A percentile compares a stretch with the other conserved stretches of the same genome.
phyloP scores from a whole-genome alignment of 2,329 filamentous ascomycete species.

The Neonectria punicea region DNA sequence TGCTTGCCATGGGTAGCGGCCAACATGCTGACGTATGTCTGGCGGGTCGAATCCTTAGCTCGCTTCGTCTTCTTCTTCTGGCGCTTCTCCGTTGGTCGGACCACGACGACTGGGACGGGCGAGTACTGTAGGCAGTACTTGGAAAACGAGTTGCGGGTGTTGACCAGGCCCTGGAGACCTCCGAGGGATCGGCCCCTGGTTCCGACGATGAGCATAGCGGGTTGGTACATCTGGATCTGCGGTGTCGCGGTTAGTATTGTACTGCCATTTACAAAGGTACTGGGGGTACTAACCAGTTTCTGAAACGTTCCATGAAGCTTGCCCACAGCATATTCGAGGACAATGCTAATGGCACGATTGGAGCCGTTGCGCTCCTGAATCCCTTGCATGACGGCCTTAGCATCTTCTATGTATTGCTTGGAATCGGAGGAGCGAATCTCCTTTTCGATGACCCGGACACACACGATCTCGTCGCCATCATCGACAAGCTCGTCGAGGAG shows the following conservation, averaged over 20 bases:
- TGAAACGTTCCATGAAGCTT: slow-evolving; percentile 93
- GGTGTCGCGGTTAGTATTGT: slow-evolving; percentile 21
- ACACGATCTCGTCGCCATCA: slow-evolving; percentile 93
- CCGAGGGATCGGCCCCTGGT: slow-evolving; percentile 86
- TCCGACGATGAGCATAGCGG: slow-evolving; percentile 89
- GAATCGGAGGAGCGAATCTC: slow-evolving; percentile 74
- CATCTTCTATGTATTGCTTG: slow-evolving; percentile 79
- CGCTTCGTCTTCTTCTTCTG: slow-evolving; percentile 91
- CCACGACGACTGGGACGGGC: slow-evolving; percentile 91
- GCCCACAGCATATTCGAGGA: slow-evolving; percentile 88
- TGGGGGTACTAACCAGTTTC: slow-evolving; percentile 72
- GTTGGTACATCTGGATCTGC: slow-evolving; percentile 91
- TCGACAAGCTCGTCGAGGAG: slow-evolving; percentile 91
- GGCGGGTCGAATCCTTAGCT: slow-evolving; percentile 77
- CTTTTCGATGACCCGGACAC: slow-evolving; percentile 87
- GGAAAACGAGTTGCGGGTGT: slow-evolving; percentile 82
- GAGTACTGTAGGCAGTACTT: slow-evolving; percentile 96
- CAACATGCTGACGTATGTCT: slow-evolving; percentile 82
- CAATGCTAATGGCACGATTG: slow-evolving; percentile 85
- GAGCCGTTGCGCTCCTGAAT: slow-evolving; percentile 82
- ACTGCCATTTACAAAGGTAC: neutral
- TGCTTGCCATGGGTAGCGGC: slow-evolving; percentile 68
- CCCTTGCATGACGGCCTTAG: slow-evolving; percentile 76
- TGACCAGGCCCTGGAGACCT: slow-evolving; percentile 86
- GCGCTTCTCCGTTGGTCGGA: slow-evolving; percentile 86